These are phyloP conservation scores for Ceratobasidium sp. DNA, from an alignment of 1,284 basidiomycete genomes.

Conservation along the genomic window DNA sequence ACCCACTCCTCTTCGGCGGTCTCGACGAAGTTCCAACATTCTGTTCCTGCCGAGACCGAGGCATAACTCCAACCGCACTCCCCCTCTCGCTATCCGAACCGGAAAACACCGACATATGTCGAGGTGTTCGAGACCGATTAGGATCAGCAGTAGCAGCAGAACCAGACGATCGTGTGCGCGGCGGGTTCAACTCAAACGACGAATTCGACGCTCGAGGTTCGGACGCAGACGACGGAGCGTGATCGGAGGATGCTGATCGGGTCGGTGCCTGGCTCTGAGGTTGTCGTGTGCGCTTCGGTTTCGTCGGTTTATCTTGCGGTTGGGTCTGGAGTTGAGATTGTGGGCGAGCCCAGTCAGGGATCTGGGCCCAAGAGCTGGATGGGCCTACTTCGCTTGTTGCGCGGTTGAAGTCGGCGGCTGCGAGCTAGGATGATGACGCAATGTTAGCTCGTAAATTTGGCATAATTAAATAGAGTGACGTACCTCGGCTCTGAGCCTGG, in stretches of 20 bases:
- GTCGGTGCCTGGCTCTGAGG: slow-evolving; percentile 2
- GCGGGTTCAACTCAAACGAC: slow-evolving; percentile 1
- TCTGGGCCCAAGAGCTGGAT: slow-evolving; percentile 35
- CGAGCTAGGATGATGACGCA: slow-evolving; percentile 5
- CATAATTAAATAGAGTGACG: background rate
- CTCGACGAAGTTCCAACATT: background rate
- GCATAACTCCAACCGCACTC: background rate
- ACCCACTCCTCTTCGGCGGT: background rate
- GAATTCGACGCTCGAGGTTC: slow-evolving; percentile 26
- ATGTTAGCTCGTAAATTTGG: background rate
- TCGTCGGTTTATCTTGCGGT: background rate
- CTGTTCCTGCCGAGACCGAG: background rate
- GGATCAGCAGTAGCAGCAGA: slow-evolving; percentile 13
- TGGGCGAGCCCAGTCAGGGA: slow-evolving; percentile 36
- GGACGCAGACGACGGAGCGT: slow-evolving; percentile 31
- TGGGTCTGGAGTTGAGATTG: slow-evolving; percentile 20
- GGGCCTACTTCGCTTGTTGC: slow-evolving; percentile 35
- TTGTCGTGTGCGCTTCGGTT: background rate
- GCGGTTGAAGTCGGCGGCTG: slow-evolving; percentile 32
- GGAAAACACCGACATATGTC: slow-evolving; percentile 14
- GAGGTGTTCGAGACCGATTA: slow-evolving; percentile 9
- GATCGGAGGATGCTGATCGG: slow-evolving; percentile 27
- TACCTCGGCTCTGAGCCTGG: slow-evolving; percentile 23
- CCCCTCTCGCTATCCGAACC: slow-evolving; percentile 32
- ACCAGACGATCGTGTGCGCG: slow-evolving; percentile 12